Evolutionary conservation across 805 yeast species (phyloP), one percentile per base, ranked within the genome.

Genomic region (Metschnikowia koreensis): DNA sequence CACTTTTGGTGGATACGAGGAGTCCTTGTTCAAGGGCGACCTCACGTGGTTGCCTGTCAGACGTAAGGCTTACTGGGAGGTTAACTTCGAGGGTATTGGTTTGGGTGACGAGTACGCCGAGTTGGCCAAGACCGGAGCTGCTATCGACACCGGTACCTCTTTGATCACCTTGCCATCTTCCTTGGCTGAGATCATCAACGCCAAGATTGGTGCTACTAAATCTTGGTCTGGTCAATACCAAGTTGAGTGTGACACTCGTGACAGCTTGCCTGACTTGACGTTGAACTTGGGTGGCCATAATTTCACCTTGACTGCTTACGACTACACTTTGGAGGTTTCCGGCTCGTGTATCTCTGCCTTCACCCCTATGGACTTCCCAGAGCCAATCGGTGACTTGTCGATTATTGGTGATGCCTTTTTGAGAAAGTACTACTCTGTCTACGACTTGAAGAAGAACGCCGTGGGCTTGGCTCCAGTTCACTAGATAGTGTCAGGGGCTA

Each of bases 51-150:
- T 94, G 73, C 99, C 99, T 53, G 96, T 94, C 56, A 90, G 99
- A 80, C 89, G 99, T 81, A 91, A 92, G 84, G 99, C 98, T 34
- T 94, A 94, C 82, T 94, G 99, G 99, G 99, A 94, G 80, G 99
- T 94, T 54, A 82, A 86, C 62, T 87, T 94, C 61, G 90, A 90
- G 62, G 92, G 96, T 62, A 79, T 94, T 68, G 89, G 92, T 41
- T 80, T 94, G 57, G 99, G 99, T 65, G 88, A 87, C 60, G 96
- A 94, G 75, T 88, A 81, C 66, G 97, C 98, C 46, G 82, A 79
- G 62, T 82, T 94, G 65, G 81, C 80, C 60, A 76, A 76, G 65
- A 85, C 91, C 56, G 99, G 99, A 70, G 99, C 97, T 64, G 97
- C 97, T 55, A 91, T 94, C 67, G 99, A 94, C 73, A 94, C 99